Evolutionary conservation across 768 basidiomycete species (phyloP).

Genomic region (Suillus lakei): DNA sequence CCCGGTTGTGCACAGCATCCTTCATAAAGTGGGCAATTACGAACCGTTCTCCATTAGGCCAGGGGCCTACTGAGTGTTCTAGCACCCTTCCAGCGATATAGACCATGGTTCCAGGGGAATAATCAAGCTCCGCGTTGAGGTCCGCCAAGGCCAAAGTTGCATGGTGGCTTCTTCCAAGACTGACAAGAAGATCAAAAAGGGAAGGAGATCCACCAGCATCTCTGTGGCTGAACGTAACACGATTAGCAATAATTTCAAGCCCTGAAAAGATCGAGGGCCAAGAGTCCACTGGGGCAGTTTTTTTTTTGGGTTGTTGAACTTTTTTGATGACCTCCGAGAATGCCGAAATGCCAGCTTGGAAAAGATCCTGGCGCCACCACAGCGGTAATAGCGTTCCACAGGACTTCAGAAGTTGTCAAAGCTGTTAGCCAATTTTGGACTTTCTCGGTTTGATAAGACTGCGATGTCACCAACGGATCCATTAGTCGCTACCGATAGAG

Average conservation of each 20-base stretch:
- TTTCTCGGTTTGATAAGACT: neutral
- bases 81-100: too few species aligned
- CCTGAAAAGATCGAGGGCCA: conserved; percentile 10
- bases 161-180: too few species aligned
- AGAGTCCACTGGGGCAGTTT: neutral
- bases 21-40: too few species aligned
- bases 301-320: neutral
- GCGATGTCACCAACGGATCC: neutral
- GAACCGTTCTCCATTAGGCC: too few species aligned
- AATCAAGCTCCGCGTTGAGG: too few species aligned
- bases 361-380: neutral
- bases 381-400: neutral
- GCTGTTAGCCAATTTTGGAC: neutral
- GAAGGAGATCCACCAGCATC: neutral
- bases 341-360: neutral
- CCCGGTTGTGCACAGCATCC: too few species aligned
- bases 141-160: too few species aligned
- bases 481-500: neutral
- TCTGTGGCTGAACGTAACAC: neutral
- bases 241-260: conserved; percentile 9
- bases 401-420: neutral
- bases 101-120: too few species aligned
- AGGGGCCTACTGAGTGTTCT: too few species aligned
- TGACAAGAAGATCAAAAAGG: too few species aligned
- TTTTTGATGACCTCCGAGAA: neutral